phyloP scores from a whole-genome alignment of 2,329 filamentous ascomycete species.

The Colletotrichum tamarilloi region DNA sequence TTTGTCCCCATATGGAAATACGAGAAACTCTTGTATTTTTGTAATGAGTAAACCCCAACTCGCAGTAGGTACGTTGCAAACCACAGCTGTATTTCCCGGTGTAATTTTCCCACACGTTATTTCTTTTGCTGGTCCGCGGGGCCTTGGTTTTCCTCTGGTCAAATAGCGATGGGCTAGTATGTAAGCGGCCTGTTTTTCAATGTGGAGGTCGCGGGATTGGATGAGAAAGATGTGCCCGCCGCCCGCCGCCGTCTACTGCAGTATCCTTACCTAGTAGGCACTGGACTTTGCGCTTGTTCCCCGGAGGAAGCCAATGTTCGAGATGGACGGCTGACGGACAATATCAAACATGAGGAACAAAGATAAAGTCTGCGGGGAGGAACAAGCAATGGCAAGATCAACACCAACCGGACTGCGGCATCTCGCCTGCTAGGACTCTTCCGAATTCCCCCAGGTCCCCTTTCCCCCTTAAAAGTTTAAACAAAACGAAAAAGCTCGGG shows the following conservation, averaged over 20 bases:
- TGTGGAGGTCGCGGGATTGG: background rate
- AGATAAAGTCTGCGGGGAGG: background rate
- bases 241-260: background rate
- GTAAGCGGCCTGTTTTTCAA: background rate
- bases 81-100: background rate
- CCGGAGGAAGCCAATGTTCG: background rate
- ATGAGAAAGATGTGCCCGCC: background rate
- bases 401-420: background rate
- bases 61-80: background rate
- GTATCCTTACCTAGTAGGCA: background rate
- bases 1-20: background rate
- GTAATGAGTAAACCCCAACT: background rate
- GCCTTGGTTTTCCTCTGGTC: background rate
- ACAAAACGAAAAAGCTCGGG: background rate
- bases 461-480: background rate
- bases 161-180: constrained; percentile 12
- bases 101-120: background rate
- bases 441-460: background rate
- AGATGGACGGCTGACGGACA: background rate
- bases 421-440: background rate
- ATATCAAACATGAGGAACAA: background rate
- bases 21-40: background rate
- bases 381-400: background rate
- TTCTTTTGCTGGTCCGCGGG: background rate
- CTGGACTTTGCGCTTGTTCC: background rate